phyloP scores from a whole-genome alignment of 148 eudicot species.

The Fallopia convolvulus region DNA sequence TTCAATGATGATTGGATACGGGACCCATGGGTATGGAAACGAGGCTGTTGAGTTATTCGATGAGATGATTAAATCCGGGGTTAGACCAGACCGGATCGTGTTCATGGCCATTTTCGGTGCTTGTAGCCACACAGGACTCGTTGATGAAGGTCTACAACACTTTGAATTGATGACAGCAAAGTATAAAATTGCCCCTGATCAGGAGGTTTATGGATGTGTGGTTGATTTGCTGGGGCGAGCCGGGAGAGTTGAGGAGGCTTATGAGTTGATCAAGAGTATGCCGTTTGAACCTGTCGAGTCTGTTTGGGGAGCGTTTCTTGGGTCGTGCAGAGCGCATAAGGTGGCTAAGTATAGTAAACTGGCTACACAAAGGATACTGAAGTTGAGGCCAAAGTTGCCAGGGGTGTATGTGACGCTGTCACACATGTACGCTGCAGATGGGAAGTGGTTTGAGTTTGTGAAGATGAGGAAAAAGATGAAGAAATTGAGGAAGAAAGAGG shows the following conservation, averaged over 20 bases:
- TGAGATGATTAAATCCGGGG: slow-evolving; percentile 48
- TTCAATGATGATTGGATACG: slow-evolving; percentile 87
- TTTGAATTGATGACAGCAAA: slow-evolving; percentile 52
- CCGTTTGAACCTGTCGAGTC: slow-evolving; percentile 75
- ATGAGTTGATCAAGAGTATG: slow-evolving; percentile 68
- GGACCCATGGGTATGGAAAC: slow-evolving; percentile 74
- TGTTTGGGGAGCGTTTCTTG: slow-evolving; percentile 88
- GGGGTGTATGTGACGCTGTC: slow-evolving; percentile 60
- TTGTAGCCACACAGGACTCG: slow-evolving; percentile 91
- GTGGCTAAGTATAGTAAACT: slow-evolving; percentile 47
- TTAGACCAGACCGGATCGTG: slow-evolving; percentile 62
- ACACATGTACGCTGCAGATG: slow-evolving; percentile 70
- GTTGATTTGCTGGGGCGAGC: slow-evolving; percentile 89
- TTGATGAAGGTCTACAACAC: slow-evolving; percentile 67
- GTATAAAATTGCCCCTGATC: slow-evolving; percentile 52
- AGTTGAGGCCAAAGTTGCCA: slow-evolving; percentile 45
- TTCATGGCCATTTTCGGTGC: slow-evolving; percentile 78
- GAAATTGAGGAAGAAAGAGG: slow-evolving; percentile 64
- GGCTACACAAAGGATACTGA: slow-evolving; percentile 42
- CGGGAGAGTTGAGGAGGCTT: slow-evolving; percentile 79
- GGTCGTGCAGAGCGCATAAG: slow-evolving; percentile 77
- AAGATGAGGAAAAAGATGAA: slow-evolving; percentile 63
- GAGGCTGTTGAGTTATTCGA: slow-evolving; percentile 60
- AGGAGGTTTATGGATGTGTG: slow-evolving; percentile 72
- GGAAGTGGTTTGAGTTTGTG: slow-evolving; percentile 72